These are phyloP conservation scores for Calamus simplicifolius DNA, from an alignment of 176 grass and related monocot genomes.

Conservation along the genomic window DNA sequence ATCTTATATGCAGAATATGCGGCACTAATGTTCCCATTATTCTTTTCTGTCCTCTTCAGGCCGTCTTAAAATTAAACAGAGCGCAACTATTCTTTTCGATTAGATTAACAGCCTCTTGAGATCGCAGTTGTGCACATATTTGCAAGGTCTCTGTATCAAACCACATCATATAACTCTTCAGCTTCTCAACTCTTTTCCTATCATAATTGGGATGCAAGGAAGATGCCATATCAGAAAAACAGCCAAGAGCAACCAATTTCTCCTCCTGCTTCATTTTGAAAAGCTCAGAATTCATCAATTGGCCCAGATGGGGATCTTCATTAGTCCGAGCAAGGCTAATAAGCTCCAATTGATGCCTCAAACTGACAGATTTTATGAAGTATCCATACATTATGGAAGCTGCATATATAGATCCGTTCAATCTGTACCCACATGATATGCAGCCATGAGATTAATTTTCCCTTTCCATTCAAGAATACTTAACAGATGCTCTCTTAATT, in stretches of 20 bases:
- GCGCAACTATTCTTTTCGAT: constrained; percentile 56
- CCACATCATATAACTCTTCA: constrained; percentile 51
- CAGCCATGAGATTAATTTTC: constrained; percentile 40
- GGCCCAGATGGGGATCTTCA: constrained; percentile 21
- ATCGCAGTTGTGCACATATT: constrained; percentile 47
- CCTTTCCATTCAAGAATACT: constrained; percentile 52
- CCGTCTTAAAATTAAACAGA: constrained; percentile 24
- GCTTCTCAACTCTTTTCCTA: constrained; percentile 13
- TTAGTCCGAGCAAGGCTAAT: constrained; percentile 26
- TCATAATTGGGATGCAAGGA: constrained; percentile 28
- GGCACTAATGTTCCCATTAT: constrained; percentile 26
- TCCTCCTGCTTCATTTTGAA: constrained; percentile 30
- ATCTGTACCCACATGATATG: constrained; percentile 44
- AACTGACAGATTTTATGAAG: constrained; percentile 40
- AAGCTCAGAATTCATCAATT: constrained; percentile 26
- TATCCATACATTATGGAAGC: constrained; percentile 58
- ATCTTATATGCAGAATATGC: constrained; percentile 27
- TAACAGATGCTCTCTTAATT: constrained; percentile 45
- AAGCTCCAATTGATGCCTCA: constrained; percentile 41
- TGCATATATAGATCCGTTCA: constrained; percentile 34
- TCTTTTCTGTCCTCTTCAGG: constrained; percentile 15
- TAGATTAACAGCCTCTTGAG: constrained; percentile 36
- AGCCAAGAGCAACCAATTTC: constrained; percentile 20
- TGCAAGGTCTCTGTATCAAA: constrained; percentile 51
- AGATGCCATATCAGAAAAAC: constrained; percentile 16